These are phyloP conservation scores for Purpureocillium takamizusanense DNA, from an alignment of 2,329 filamentous ascomycete species.

Conservation along the genomic window DNA sequence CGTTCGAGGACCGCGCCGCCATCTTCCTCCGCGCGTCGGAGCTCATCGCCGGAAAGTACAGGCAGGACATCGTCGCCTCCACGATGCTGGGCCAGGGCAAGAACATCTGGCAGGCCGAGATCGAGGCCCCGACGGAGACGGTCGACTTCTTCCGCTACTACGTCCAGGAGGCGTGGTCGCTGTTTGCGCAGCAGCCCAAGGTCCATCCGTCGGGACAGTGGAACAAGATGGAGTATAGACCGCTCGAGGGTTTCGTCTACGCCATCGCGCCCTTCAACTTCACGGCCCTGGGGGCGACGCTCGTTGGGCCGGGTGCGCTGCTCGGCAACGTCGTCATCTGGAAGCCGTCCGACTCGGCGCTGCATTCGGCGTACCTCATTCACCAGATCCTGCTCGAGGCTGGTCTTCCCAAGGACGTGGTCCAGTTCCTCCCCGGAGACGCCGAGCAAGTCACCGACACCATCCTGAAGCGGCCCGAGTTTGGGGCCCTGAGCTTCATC, in stretches of 20 bases:
- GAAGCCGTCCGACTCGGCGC: slow-evolving; percentile 87
- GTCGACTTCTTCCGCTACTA: slow-evolving; percentile 91
- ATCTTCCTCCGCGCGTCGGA: slow-evolving; percentile 95
- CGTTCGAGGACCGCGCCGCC: slow-evolving; percentile 83
- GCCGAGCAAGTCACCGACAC: slow-evolving; percentile 73
- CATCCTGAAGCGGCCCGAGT: slow-evolving; percentile 67
- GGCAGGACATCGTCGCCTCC: slow-evolving; percentile 90
- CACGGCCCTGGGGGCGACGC: slow-evolving; percentile 84
- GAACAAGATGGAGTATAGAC: slow-evolving; percentile 84
- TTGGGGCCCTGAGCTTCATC: slow-evolving; percentile 87
- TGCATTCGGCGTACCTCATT: slow-evolving; percentile 80
- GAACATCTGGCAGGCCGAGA: slow-evolving; percentile 98
- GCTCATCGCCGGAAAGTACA: slow-evolving; percentile 80
- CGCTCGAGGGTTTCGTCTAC: slow-evolving; percentile 96
- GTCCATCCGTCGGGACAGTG: slow-evolving; percentile 78
- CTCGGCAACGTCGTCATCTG: slow-evolving; percentile 92
- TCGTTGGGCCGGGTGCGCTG: slow-evolving; percentile 72
- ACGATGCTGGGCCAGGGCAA: slow-evolving; percentile 96
- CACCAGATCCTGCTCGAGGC: slow-evolving; percentile 87
- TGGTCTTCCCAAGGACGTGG: slow-evolving; percentile 76
- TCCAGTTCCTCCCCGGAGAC: slow-evolving; percentile 87
- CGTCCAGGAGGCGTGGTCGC: slow-evolving; percentile 83
- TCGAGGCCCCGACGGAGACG: slow-evolving; percentile 85
- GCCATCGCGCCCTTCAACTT: slow-evolving; percentile 94
- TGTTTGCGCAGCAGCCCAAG: slow-evolving; percentile 77